Conservation (phyloP, 2,329 filamentous ascomycete species). For the Balansia obtecta region DNA sequence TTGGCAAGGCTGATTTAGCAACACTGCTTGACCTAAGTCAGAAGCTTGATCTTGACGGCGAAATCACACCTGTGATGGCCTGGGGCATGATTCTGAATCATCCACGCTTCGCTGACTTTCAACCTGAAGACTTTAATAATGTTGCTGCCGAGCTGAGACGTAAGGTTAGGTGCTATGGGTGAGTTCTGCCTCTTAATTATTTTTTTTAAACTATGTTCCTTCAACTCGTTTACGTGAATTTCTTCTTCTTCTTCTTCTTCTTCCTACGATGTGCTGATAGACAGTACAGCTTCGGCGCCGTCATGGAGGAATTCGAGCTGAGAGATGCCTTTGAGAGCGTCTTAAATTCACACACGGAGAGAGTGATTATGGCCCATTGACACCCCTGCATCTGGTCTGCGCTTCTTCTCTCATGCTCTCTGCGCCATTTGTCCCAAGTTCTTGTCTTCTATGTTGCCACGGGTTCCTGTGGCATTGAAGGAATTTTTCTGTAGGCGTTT, state of each 20-base stretch:
- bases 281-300: constrained; percentile 42
- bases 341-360: constrained; percentile 11
- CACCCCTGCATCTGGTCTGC: background rate
- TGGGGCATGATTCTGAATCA: constrained; percentile 72
- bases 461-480: background rate
- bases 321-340: constrained; percentile 65
- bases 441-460: background rate
- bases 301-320: constrained; percentile 57
- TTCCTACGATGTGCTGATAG: background rate
- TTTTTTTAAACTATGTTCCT: background rate
- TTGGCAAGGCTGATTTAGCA: constrained; percentile 62
- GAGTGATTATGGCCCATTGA: constrained; percentile 9
- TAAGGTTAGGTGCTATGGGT: constrained; percentile 92
- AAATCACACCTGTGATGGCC: constrained; percentile 92
- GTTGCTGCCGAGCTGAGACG: constrained; percentile 61
- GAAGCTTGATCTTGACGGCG: constrained; percentile 70
- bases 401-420: background rate
- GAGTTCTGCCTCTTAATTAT: constrained; percentile 23
- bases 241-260: background rate
- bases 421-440: background rate
- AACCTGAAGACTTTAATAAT: constrained; percentile 53
- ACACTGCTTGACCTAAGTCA: constrained; percentile 78
- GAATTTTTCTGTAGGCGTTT: background rate
- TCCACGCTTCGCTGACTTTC: constrained; percentile 54
- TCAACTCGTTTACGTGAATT: background rate